A percentile compares a stretch with the other conserved stretches of the same genome.
These are phyloP conservation scores for Musa itinerans DNA, from an alignment of 176 grass and related monocot species.

Conservation along the genomic window DNA sequence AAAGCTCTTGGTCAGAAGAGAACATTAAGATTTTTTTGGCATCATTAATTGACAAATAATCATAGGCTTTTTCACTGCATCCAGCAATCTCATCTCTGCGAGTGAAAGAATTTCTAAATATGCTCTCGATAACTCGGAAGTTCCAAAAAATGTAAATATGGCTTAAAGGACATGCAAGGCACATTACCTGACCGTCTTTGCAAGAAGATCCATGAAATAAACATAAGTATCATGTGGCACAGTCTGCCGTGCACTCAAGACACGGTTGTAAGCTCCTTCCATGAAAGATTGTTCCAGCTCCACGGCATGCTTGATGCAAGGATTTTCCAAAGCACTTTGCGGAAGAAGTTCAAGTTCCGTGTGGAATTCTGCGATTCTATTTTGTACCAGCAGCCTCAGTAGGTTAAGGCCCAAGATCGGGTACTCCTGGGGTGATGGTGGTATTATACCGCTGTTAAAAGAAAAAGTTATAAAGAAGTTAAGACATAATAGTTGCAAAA, in stretches of 20 bases:
- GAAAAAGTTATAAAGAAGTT: not conserved
- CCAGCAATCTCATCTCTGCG: slow-evolving; percentile 74
- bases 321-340: slow-evolving; percentile 37
- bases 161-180: not conserved
- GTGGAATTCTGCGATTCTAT: slow-evolving; percentile 74
- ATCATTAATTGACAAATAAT: slow-evolving; percentile 49
- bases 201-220: slow-evolving; percentile 77
- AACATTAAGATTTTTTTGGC: slow-evolving; percentile 64
- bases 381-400: slow-evolving; percentile 75
- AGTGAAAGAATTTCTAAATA: not conserved
- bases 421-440: slow-evolving; percentile 50
- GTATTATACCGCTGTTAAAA: slow-evolving; percentile 53
- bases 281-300: slow-evolving; percentile 70
- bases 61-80: slow-evolving; percentile 64
- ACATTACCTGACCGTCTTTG: slow-evolving; percentile 50
- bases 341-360: slow-evolving; percentile 71
- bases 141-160: no score
- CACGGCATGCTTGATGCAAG: slow-evolving; percentile 62
- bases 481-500: not conserved
- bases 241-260: slow-evolving; percentile 29
- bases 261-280: slow-evolving; percentile 60
- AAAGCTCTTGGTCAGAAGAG: slow-evolving; percentile 58
- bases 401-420: slow-evolving; percentile 68
- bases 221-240: slow-evolving; percentile 67
- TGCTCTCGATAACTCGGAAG: not conserved